These are phyloP conservation scores for Sisymbrium irio DNA, from an alignment of 345 rosid genomes.

Conservation along the genomic window DNA sequence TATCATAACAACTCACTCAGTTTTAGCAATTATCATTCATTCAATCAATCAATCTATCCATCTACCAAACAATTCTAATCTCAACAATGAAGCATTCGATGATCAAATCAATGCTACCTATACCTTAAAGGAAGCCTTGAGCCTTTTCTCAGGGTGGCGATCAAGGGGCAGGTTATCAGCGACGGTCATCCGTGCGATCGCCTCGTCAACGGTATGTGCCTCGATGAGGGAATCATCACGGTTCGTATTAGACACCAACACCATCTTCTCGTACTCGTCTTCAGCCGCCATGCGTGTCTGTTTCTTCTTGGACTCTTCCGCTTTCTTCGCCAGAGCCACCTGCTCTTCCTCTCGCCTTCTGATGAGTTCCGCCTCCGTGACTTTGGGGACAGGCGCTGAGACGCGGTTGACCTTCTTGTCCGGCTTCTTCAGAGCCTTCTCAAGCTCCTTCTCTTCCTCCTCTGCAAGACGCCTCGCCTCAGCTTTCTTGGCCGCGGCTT, in stretches of 20 bases:
- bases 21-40: no score
- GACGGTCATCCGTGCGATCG: constrained; percentile 67
- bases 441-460: constrained; percentile 76
- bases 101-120: no score
- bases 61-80: neutral
- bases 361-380: constrained; percentile 72
- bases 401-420: constrained; percentile 88
- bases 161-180: constrained; percentile 70
- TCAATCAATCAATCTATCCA: no score
- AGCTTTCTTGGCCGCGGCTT: constrained; percentile 56
- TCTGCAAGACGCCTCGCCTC: constrained; percentile 84
- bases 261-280: constrained; percentile 90
- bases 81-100: neutral
- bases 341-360: constrained; percentile 68
- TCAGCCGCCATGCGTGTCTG: constrained; percentile 73
- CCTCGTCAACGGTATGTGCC: constrained; percentile 86
- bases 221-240: constrained; percentile 83
- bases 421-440: constrained; percentile 61
- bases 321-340: constrained; percentile 58
- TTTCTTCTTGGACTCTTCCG: constrained; percentile 64
- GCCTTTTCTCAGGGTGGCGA: constrained; percentile 83
- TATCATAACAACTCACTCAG: no score
- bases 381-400: constrained; percentile 76
- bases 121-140: constrained; percentile 91
- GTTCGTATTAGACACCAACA: constrained; percentile 72